A percentile compares a stretch with the other conserved stretches of the same genome.
These are phyloP conservation scores for Candida multigemmis DNA, from an alignment of 805 yeast species.

Conservation along the genomic window DNA sequence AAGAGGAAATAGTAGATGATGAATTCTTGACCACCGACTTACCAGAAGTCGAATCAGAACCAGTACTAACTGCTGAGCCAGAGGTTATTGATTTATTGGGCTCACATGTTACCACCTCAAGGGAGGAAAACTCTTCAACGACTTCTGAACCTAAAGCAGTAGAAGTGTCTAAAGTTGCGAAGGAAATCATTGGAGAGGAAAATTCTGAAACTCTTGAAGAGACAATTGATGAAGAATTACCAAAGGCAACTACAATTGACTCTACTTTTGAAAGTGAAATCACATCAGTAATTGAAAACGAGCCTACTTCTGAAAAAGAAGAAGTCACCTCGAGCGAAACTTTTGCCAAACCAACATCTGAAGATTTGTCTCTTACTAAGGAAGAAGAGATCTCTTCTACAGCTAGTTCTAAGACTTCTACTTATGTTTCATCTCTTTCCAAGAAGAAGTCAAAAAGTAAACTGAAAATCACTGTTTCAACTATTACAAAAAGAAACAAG, in stretches of 20 bases:
- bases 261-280: background rate
- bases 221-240: background rate
- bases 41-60: slow-evolving; percentile 1
- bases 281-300: slow-evolving; percentile 1
- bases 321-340: background rate
- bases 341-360: no score
- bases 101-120: no score
- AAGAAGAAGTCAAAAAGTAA: no score
- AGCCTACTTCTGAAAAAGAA: slow-evolving; percentile 1
- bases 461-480: background rate
- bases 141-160: background rate
- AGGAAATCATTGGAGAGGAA: slow-evolving; percentile 1
- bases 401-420: no score
- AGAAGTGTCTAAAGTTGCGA: no score
- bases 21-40: background rate
- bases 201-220: slow-evolving; percentile 1
- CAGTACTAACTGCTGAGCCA: slow-evolving; percentile 1
- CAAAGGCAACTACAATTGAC: background rate
- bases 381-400: no score
- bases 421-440: no score
- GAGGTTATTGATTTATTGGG: slow-evolving; percentile 1
- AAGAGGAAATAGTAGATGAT: background rate
- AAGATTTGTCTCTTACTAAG: no score
- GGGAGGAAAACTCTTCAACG: no score
- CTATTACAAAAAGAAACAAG: background rate